A percentile compares a stretch with the other conserved stretches of the same genome.
Conservation (phyloP, 495 filamentous ascomycete genomes). For the Rhypophila decipiens region DNA sequence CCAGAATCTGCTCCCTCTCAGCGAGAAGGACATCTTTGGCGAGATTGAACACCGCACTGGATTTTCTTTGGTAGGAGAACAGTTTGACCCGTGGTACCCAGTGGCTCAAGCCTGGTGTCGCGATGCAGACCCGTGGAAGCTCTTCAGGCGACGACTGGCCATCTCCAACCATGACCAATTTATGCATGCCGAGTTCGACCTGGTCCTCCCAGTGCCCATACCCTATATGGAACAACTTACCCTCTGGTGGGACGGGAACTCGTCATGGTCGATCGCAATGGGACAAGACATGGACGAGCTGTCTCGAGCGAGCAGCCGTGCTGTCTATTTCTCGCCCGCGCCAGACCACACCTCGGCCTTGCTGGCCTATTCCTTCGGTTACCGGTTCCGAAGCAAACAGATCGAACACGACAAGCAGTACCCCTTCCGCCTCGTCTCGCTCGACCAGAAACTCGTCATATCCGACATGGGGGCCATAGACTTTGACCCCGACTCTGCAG, state of each 20-base stretch:
- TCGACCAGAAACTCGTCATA: conserved; percentile 10
- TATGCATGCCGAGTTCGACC: conserved; percentile 31
- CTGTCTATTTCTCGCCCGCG: not conserved
- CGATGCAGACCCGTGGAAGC: conserved; percentile 6
- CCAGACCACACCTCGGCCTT: conserved; percentile 39
- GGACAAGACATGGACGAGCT: conserved; percentile 15
- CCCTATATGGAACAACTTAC: conserved; percentile 37
- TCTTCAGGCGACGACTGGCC: conserved; percentile 25
- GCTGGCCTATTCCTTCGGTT: conserved; percentile 44
- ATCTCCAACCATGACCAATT: conserved; percentile 24
- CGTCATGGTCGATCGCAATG: conserved; percentile 34
- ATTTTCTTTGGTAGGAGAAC: conserved; percentile 46
- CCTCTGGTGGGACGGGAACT: conserved; percentile 45
- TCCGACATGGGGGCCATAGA: conserved; percentile 8
- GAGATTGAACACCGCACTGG: conserved; percentile 40
- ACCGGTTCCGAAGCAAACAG: conserved; percentile 19
- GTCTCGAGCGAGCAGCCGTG: not conserved
- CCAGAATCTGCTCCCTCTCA: conserved; percentile 67
- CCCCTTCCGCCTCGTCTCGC: conserved; percentile 27
- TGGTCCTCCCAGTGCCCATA: conserved; percentile 40
- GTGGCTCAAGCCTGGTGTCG: conserved; percentile 51
- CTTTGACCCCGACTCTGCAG: conserved; percentile 9
- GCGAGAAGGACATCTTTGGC: conserved; percentile 25
- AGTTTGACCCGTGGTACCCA: conserved; percentile 60
- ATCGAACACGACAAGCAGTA: conserved; percentile 29